Evolutionary conservation across 495 filamentous ascomycete genomes (phyloP), one percentile per base, ranked within the genome.

Genomic region (Rusavskia elegans): DNA sequence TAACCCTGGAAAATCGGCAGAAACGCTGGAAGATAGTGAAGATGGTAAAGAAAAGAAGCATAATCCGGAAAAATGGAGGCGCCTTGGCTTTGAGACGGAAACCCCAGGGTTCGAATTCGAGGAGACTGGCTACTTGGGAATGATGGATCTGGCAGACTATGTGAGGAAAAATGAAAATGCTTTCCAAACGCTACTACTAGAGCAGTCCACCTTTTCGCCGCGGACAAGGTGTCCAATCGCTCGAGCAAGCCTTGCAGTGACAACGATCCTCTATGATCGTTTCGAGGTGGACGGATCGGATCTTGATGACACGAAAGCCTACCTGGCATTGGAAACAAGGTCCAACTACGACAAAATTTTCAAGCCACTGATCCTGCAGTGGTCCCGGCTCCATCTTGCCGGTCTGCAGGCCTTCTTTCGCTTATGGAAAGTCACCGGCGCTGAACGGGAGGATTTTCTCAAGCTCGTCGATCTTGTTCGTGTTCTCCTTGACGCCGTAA

Each of bases 71-170:
- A 96, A 95, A 66, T 98, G 92, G 92, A 72, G 89, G 52, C 73
- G 90, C 40, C 65, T 98, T 36, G 92, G 92, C 3, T 99, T 99
- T 60, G 85, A 92, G 65, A 82, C 87, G 0, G 93, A 97, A 62
- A 85, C 75, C 53, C 92, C 92, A 10, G 81, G 81, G 0, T 67
- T 71, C 55, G 92, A 97, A 58, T 97, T 99, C 65, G 80, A 88
- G 2, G 73, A 79, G 23, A 81, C 83, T 17, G 92, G 92, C 2
- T 97, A 90, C 62, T 66, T 99, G 40, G 92, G 93, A 20, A 87
- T 99, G 81, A 95, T 97, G 88, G 92, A 99, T 64, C 62, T 97
- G 60, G 89, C 87, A 7, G 89, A 97, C 65, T 99, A 85, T 64
- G 85, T 94, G 46, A 75, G 83, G 57, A 93, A 85, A 61, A 80